Evolutionary conservation across 1,284 basidiomycete species (phyloP), one percentile per base, ranked within the genome.

Genomic region (Volvariella surrecta): DNA sequence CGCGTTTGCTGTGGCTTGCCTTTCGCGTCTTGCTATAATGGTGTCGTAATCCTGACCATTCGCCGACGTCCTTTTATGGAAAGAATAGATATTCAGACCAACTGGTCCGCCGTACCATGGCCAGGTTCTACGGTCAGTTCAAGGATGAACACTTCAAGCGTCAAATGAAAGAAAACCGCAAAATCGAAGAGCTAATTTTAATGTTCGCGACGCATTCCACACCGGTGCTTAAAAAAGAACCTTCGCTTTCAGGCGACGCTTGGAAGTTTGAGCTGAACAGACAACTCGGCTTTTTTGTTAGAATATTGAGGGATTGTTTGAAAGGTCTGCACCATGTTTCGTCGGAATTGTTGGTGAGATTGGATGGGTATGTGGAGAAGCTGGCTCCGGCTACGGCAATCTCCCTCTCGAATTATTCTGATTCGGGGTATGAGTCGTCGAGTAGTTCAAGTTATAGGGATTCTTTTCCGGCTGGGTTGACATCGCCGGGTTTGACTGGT

Each of bases 101-200:
- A 54, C 71, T 91, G 20, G 83, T 91, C 21, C 79, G 93, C 32
- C 73, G 89, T 39, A 90, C 89, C 1, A 85, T 93, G 71, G 92
- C 85, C 40, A 81, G 86, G 21, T 96, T 95, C 62, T 96, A 93
- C 60, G 85, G 85, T 3, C 86, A 88, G 50, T 89, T 90, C 61
- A 83, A 84, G 57, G 82, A 89, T 47, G 83, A 89, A 40, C 73
- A 70, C 22, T 94, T 94, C 67, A 80, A 87, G 49, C 75, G 79
- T 34, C 89, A 93, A 56, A 84, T 98, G 77, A 91, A 92, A 60
- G 93, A 97, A 61, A 94, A 92, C 56, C 76, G 96, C 39, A 96
- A 95, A 67, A 88, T 98, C 43, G 96, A 99, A 63, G 93, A 97
- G 52, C 80, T 99, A 46, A 95, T 99, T 49, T 73, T 99, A 42